Evolutionary conservation across 1,284 basidiomycete species (phyloP).

Genomic region (Xerocomus amazonicus): DNA sequence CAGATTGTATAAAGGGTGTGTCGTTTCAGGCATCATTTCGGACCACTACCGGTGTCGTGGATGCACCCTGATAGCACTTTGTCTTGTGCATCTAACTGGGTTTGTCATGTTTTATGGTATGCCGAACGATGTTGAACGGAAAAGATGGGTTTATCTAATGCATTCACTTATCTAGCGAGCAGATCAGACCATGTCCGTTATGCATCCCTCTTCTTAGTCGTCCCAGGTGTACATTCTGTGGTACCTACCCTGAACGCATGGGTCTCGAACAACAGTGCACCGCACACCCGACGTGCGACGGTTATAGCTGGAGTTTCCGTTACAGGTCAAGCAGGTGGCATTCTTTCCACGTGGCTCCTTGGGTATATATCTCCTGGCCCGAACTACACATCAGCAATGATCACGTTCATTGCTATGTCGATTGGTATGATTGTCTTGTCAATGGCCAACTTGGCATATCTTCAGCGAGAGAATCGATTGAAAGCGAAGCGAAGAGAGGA

Average conservation of each 20-base stretch:
- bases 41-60: slow-evolving; percentile 47
- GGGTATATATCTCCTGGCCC: slow-evolving; percentile 32
- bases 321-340: slow-evolving; percentile 52
- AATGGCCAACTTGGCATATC: slow-evolving; percentile 27
- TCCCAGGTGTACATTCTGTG: slow-evolving; percentile 42
- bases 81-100: slow-evolving; percentile 40
- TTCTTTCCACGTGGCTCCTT: slow-evolving; percentile 54
- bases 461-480: slow-evolving; percentile 19
- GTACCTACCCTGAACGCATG: slow-evolving; percentile 47
- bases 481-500: slow-evolving; percentile 18
- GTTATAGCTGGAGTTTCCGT: slow-evolving; percentile 50
- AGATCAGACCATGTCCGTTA: slow-evolving; percentile 41
- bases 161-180: slow-evolving; percentile 7
- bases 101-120: slow-evolving; percentile 48
- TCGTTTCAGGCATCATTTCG: slow-evolving; percentile 39
- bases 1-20: slow-evolving; percentile 30
- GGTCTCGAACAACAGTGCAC: slow-evolving; percentile 58
- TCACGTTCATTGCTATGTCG: slow-evolving; percentile 37
- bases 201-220: slow-evolving; percentile 47
- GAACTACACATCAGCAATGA: slow-evolving; percentile 39
- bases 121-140: slow-evolving; percentile 2
- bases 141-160: not conserved
- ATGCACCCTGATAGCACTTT: slow-evolving; percentile 35
- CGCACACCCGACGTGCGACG: slow-evolving; percentile 52
- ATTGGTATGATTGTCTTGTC: slow-evolving; percentile 32